Percentiles rank a stretch among this genome's conserved stretches.
Evolutionary conservation across 1,284 basidiomycete species (phyloP).

Genomic region (Ustilago shanxiensis): DNA sequence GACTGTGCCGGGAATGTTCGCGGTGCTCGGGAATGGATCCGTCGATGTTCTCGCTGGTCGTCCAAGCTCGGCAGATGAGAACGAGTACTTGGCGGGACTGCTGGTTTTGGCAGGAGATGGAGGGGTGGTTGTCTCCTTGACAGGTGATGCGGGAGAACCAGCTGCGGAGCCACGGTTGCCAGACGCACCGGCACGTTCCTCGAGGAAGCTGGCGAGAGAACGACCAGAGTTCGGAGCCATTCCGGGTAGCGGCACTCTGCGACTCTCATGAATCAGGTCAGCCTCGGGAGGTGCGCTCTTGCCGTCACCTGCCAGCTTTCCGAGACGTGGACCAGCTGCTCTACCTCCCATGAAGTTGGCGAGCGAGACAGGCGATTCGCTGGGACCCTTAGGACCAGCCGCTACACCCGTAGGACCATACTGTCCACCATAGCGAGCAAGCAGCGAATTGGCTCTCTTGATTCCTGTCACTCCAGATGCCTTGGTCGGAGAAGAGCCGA

Average conservation of each 20-base stretch:
- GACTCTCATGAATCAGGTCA: slow-evolving; percentile 52
- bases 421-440: slow-evolving; percentile 66
- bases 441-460: slow-evolving; percentile 54
- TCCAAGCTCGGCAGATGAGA: slow-evolving; percentile 37
- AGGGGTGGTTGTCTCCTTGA: slow-evolving; percentile 14
- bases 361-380: slow-evolving; percentile 61
- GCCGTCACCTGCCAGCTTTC: slow-evolving; percentile 65
- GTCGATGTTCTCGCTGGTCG: slow-evolving; percentile 20
- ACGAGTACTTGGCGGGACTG: slow-evolving; percentile 46
- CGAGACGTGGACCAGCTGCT: slow-evolving; percentile 64
- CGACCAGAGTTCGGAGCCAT: slow-evolving; percentile 45
- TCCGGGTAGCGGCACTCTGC: slow-evolving; percentile 53
- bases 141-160: slow-evolving; percentile 28
- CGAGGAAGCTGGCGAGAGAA: slow-evolving; percentile 63
- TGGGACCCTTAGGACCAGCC: slow-evolving; percentile 32
- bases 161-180: slow-evolving; percentile 17
- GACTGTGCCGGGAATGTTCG: slow-evolving; percentile 1
- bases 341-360: slow-evolving; percentile 68
- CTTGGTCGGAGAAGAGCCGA: slow-evolving; percentile 43
- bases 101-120: slow-evolving; percentile 27
- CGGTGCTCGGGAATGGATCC: slow-evolving; percentile 6
- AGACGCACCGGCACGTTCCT: slow-evolving; percentile 49
- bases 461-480: slow-evolving; percentile 39
- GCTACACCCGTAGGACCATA: slow-evolving; percentile 67
- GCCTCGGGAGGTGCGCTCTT: slow-evolving; percentile 63